Conservation (phyloP, 2,329 filamentous ascomycete genomes). For the Calonectria leucothoes region DNA sequence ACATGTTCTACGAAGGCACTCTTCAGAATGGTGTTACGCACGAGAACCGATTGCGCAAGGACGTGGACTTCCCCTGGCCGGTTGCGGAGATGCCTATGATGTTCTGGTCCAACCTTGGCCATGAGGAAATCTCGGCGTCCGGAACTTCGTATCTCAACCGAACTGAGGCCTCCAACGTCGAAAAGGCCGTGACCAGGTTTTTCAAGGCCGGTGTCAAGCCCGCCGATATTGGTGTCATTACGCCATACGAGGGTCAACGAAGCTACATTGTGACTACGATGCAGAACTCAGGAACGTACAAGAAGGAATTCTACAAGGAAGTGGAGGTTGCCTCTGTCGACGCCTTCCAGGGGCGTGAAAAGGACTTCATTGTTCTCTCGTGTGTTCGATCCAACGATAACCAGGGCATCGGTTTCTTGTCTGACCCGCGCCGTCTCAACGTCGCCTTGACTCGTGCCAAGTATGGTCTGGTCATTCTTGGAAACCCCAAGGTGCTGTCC, state of each 20-base stretch:
- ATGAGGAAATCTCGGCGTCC: conserved; percentile 97
- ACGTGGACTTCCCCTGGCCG: conserved; percentile 99
- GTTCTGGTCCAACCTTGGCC: conserved; percentile 99
- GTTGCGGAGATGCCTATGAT: conserved; percentile 97
- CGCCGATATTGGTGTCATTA: conserved; percentile 95
- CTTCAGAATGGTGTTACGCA: conserved; percentile 96
- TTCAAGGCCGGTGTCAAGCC: conserved; percentile 99
- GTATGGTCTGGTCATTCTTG: conserved; percentile 94
- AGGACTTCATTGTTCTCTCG: conserved; percentile 98
- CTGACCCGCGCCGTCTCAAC: conserved; percentile 95
- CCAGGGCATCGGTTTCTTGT: conserved; percentile 98
- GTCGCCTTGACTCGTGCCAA: conserved; percentile 97
- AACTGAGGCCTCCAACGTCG: conserved; percentile 95
- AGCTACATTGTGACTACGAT: conserved; percentile 99
- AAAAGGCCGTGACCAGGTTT: conserved; percentile 98
- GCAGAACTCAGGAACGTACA: conserved; percentile 97
- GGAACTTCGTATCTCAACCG: conserved; percentile 98
- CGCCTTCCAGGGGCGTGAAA: conserved; percentile 98
- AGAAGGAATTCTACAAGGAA: conserved; percentile 98
- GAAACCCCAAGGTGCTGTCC: conserved; percentile 96
- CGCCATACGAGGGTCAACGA: conserved; percentile 96
- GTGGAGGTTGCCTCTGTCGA: conserved; percentile 98
- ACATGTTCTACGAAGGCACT: conserved; percentile 99
- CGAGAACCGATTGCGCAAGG: conserved; percentile 86
- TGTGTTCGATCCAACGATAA: conserved; percentile 99